These are phyloP conservation scores for Colletotrichum ledebouriae DNA, from an alignment of 2,329 filamentous ascomycete genomes.

Conservation along the genomic window DNA sequence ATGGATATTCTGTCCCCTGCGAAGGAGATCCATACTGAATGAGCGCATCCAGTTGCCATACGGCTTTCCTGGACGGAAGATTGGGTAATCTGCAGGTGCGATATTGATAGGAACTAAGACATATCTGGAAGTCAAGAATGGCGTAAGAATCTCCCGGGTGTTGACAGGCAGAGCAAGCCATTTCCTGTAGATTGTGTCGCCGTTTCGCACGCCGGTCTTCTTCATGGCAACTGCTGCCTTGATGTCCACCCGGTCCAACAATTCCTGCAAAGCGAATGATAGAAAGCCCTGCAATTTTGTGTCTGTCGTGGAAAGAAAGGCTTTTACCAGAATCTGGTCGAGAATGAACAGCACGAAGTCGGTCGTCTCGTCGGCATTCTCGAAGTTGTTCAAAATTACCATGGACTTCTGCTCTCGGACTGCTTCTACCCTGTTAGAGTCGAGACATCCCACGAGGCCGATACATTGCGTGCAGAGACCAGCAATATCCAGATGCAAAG, in stretches of 20 bases:
- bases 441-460: conserved; percentile 90
- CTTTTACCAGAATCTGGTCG: conserved; percentile 88
- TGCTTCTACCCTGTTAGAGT: conserved; percentile 89
- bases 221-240: conserved; percentile 65
- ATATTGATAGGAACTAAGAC: conserved; percentile 74
- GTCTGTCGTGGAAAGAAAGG: conserved; percentile 92
- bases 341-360: conserved; percentile 90
- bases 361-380: conserved; percentile 80
- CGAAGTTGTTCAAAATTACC: conserved; percentile 89
- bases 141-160: conserved; percentile 84
- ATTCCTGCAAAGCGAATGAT: conserved; percentile 93
- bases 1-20: conserved; percentile 80
- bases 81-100: conserved; percentile 77
- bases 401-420: conserved; percentile 85
- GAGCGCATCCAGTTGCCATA: conserved; percentile 87
- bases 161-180: conserved; percentile 85
- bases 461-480: conserved; percentile 84
- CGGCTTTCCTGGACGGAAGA: conserved; percentile 76
- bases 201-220: conserved; percentile 58
- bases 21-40: conserved; percentile 86
- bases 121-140: conserved; percentile 89
- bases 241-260: conserved; percentile 84
- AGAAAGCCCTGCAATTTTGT: conserved; percentile 90
- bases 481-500: conserved; percentile 75
- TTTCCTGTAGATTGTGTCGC: conserved; percentile 74